Conservation (phyloP, 441 rosid species). For the Sinapis alba region DNA sequence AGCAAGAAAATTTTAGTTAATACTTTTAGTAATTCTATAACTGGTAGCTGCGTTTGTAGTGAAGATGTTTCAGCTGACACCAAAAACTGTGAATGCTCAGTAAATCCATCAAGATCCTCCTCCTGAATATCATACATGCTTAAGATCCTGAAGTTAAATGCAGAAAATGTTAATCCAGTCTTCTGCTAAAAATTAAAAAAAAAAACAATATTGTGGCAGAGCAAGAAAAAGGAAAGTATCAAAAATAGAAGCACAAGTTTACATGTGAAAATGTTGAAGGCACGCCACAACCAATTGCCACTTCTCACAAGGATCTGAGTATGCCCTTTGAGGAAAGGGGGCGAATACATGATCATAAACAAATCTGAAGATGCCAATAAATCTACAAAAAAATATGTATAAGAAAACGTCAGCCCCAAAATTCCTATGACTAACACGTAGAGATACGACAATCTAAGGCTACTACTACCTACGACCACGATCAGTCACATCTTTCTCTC, state of each 20-base stretch:
- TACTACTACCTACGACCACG: slow-evolving; percentile 86
- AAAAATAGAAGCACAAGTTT: slow-evolving; percentile 34
- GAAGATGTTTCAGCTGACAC: slow-evolving; percentile 54
- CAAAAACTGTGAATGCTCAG: slow-evolving; percentile 58
- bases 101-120: slow-evolving; percentile 73
- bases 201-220: not conserved
- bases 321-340: slow-evolving; percentile 97
- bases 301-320: slow-evolving; percentile 92
- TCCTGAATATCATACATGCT: slow-evolving; percentile 84
- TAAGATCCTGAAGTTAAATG: slow-evolving; percentile 66
- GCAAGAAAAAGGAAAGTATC: not conserved
- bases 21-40: slow-evolving; percentile 91
- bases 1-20: slow-evolving; percentile 4
- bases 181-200: not conserved
- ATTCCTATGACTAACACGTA: slow-evolving; percentile 23
- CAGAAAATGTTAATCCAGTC: slow-evolving; percentile 17
- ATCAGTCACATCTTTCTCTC: slow-evolving; percentile 85
- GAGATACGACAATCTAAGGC: slow-evolving; percentile 31
- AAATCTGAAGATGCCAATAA: slow-evolving; percentile 91
- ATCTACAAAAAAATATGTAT: slow-evolving; percentile 57
- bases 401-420: slow-evolving; percentile 31
- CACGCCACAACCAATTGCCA: slow-evolving; percentile 96
- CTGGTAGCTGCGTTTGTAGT: slow-evolving; percentile 84
- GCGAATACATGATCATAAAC: slow-evolving; percentile 92
- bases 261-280: slow-evolving; percentile 97